Evolutionary conservation across 768 basidiomycete genomes (phyloP).

Genomic region (Boletus pseudopeckii): DNA sequence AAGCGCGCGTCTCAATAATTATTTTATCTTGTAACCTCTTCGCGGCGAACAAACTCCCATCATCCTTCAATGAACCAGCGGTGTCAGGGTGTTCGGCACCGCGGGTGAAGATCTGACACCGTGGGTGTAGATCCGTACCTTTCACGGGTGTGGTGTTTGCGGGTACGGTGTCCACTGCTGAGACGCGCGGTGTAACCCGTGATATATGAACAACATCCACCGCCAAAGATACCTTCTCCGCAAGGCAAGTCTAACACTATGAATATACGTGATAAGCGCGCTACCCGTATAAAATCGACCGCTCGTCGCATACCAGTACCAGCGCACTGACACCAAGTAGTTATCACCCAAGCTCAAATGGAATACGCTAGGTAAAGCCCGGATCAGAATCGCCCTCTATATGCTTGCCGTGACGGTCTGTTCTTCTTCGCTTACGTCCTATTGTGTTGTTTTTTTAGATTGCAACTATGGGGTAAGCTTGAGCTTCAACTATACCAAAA

Average conservation of each 20-base stretch:
- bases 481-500: slow-evolving; percentile 35
- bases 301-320: not conserved
- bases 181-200: too few relatives aligned
- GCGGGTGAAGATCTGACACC: too few relatives aligned
- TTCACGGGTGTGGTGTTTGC: too few relatives aligned
- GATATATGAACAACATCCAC: slow-evolving; percentile 47
- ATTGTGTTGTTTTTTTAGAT: slow-evolving; percentile 42
- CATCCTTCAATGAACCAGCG: too few relatives aligned
- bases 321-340: slow-evolving; percentile 12
- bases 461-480: slow-evolving; percentile 69
- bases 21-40: too few relatives aligned
- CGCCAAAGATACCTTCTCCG: slow-evolving; percentile 73
- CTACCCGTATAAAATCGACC: not conserved
- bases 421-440: not conserved
- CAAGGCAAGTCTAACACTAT: slow-evolving; percentile 48
- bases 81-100: too few relatives aligned
- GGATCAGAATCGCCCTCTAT: too few relatives aligned
- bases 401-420: not conserved
- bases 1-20: too few relatives aligned
- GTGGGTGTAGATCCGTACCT: too few relatives aligned
- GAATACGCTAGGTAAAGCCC: too few relatives aligned
- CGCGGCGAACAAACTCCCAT: too few relatives aligned
- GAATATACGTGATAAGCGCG: not conserved
- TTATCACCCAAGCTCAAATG: not conserved
- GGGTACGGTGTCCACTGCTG: too few relatives aligned